Percentiles rank a stretch among this genome's conserved stretches.
Conservation (phyloP, 2,329 filamentous ascomycete species). For the Fusarium sp. region DNA sequence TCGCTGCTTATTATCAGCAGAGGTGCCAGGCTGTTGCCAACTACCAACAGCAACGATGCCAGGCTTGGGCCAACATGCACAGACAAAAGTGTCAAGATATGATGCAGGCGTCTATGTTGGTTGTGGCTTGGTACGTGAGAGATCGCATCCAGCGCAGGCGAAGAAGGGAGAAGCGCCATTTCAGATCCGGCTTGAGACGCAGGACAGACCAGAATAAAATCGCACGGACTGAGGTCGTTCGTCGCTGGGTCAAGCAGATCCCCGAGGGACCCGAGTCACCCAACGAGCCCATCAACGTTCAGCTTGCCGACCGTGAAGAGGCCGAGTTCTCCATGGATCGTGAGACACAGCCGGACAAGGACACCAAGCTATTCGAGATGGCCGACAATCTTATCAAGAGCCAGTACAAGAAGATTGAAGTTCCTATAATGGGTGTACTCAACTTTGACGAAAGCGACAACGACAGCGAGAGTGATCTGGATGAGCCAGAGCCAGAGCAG, state of each 20-base stretch:
- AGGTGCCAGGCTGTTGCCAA: constrained; percentile 58
- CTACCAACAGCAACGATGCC: constrained; percentile 59
- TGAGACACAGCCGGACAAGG: constrained; percentile 53
- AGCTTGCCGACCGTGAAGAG: constrained; percentile 51
- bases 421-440: constrained; percentile 57
- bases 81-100: constrained; percentile 59
- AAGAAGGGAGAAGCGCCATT: constrained; percentile 53
- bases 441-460: constrained; percentile 57
- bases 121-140: constrained; percentile 61
- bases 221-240: constrained; percentile 53
- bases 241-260: constrained; percentile 56
- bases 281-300: constrained; percentile 39
- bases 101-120: constrained; percentile 60
- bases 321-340: constrained; percentile 53
- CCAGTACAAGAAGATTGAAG: constrained; percentile 57
- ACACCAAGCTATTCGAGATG: constrained; percentile 55
- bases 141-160: constrained; percentile 57
- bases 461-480: constrained; percentile 50
- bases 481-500: constrained; percentile 42
- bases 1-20: constrained; percentile 60
- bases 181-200: constrained; percentile 52
- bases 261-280: constrained; percentile 49
- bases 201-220: constrained; percentile 48
- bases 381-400: constrained; percentile 60
- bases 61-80: constrained; percentile 58